Percentiles rank a stretch among this genome's conserved stretches.
These are phyloP conservation scores for Plasmodium berghei DNA, from an alignment of 169 alveolate species.

Conservation along the genomic window DNA sequence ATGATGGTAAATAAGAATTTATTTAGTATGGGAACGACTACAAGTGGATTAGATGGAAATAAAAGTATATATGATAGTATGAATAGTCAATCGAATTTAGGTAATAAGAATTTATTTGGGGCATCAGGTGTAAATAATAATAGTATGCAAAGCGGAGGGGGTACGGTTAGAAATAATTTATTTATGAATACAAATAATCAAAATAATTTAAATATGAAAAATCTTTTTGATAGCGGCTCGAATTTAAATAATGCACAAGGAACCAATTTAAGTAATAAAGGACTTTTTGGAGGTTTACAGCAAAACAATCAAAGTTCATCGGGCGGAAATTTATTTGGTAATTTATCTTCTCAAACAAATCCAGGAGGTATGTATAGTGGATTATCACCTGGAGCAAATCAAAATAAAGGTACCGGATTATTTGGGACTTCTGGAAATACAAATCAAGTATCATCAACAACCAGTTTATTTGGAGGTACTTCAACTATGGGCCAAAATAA, in stretches of 20 bases:
- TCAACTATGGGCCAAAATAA: slow-evolving; percentile 27
- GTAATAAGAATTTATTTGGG: slow-evolving; percentile 61
- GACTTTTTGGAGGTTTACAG: slow-evolving; percentile 71
- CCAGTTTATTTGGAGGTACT: slow-evolving; percentile 56
- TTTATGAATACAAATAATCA: slow-evolving; percentile 72
- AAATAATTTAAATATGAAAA: slow-evolving; percentile 49
- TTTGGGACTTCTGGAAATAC: slow-evolving; percentile 46
- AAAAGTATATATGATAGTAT: slow-evolving; percentile 57
- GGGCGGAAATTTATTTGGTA: slow-evolving; percentile 55
- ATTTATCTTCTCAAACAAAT: slow-evolving; percentile 39
- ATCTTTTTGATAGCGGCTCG: slow-evolving; percentile 61
- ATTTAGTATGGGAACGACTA: slow-evolving; percentile 29
- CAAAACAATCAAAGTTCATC: slow-evolving; percentile 37
- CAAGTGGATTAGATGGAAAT: slow-evolving; percentile 23
- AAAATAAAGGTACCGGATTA: slow-evolving; percentile 44
- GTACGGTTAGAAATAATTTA: slow-evolving; percentile 48
- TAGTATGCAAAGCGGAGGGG: slow-evolving; percentile 24
- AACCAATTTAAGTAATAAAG: slow-evolving; percentile 52
- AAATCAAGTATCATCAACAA: slow-evolving; percentile 18
- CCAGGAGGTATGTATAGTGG: slow-evolving; percentile 42
- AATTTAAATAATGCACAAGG: slow-evolving; percentile 59
- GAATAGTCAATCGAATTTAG: slow-evolving; percentile 41
- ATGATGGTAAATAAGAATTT: slow-evolving; percentile 44
- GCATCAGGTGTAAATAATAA: slow-evolving; percentile 20
- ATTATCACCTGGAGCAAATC: slow-evolving; percentile 37